These are phyloP conservation scores for Termitomyces eurrhizus DNA, from an alignment of 768 basidiomycete genomes.

Conservation along the genomic window DNA sequence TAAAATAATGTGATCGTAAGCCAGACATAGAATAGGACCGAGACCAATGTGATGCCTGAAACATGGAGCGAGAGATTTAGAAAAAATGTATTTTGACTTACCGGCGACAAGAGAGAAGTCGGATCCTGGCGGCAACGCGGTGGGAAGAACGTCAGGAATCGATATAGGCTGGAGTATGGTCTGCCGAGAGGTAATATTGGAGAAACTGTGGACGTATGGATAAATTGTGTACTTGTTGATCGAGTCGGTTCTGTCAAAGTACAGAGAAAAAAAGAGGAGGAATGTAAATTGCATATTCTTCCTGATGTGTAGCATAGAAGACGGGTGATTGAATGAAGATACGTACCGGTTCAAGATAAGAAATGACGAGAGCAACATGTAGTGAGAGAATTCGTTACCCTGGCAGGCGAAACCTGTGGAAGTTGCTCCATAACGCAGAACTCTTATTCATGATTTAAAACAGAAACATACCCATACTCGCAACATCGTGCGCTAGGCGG, in stretches of 20 bases:
- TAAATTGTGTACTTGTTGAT: slow-evolving; percentile 74
- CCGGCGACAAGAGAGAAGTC: slow-evolving; percentile 88
- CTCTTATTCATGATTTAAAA: neutral
- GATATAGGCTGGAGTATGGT: slow-evolving; percentile 63
- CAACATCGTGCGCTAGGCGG: slow-evolving; percentile 84
- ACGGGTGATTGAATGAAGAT: neutral
- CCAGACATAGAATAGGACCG: neutral
- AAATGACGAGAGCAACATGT: slow-evolving; percentile 89
- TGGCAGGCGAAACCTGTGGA: slow-evolving; percentile 79
- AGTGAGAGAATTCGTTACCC: slow-evolving; percentile 94
- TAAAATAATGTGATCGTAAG: neutral
- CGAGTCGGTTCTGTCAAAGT: slow-evolving; percentile 49
- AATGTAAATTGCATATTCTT: neutral
- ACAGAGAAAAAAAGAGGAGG: neutral
- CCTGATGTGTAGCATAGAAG: neutral
- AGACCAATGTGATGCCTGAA: too few relatives aligned
- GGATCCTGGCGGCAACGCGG: slow-evolving; percentile 57
- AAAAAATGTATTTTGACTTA: slow-evolving; percentile 21
- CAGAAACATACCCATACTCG: slow-evolving; percentile 58
- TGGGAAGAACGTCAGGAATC: slow-evolving; percentile 84
- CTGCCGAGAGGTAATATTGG: slow-evolving; percentile 60
- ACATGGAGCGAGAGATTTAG: neutral
- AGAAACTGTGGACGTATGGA: slow-evolving; percentile 91
- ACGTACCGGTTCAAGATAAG: slow-evolving; percentile 82
- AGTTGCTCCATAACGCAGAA: neutral